Evolutionary conservation across 805 yeast genomes (phyloP).

Genomic region (Tetrapisispora phaffii): DNA sequence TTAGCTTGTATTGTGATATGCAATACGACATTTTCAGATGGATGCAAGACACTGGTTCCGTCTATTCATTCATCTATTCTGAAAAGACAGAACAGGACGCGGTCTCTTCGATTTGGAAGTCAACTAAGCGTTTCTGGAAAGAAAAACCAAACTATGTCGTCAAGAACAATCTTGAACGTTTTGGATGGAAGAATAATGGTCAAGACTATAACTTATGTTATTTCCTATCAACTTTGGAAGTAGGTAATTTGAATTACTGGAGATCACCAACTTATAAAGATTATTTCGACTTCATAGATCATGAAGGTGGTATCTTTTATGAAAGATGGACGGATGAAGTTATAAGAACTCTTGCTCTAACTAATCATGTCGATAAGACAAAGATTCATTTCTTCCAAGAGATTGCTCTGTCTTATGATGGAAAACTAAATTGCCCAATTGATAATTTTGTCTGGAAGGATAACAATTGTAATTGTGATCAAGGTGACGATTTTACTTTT

Average conservation of each 20-base stretch:
- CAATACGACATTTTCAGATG: conserved; percentile 70
- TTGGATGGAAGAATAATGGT: conserved; percentile 55
- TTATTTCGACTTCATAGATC: conserved; percentile 59
- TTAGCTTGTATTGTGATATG: conserved; percentile 64
- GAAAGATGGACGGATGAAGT: conserved; percentile 93
- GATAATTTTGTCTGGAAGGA: conserved; percentile 44
- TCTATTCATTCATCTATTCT: conserved; percentile 69
- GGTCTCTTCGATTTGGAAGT: conserved; percentile 68
- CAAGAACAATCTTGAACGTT: conserved; percentile 53
- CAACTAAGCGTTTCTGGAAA: conserved; percentile 53
- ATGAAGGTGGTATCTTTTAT: conserved; percentile 74
- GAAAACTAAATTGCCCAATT: conserved; percentile 67
- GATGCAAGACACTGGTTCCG: conserved; percentile 66
- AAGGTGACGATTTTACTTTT: conserved; percentile 59
- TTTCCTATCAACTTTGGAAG: conserved; percentile 80
- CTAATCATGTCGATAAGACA: conserved; percentile 54
- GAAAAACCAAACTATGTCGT: conserved; percentile 50
- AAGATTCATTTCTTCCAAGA: conserved; percentile 68
- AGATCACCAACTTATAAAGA: conserved; percentile 55
- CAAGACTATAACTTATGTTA: conserved; percentile 72
- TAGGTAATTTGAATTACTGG: conserved; percentile 67
- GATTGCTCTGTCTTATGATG: conserved; percentile 70
- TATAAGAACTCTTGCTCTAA: conserved; percentile 72
- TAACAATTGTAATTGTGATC: conserved; percentile 63
- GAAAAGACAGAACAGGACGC: conserved; percentile 61